phyloP scores from a whole-genome alignment of 2,329 filamentous ascomycete species.

The Delphinella strobiligena region DNA sequence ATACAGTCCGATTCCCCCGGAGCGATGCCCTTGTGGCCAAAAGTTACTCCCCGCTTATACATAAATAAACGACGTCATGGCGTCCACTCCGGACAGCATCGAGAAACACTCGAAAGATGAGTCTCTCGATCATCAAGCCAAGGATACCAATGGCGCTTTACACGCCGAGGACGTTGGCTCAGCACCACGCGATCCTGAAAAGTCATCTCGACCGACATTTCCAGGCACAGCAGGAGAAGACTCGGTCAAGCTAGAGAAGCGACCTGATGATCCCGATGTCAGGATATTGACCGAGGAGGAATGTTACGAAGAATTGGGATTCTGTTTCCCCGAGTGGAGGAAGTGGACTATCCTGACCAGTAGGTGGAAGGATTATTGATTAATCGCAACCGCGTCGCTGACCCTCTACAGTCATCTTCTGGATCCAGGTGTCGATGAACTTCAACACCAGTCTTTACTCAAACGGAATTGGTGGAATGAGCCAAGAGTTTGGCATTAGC shows the following conservation, averaged over 20 bases:
- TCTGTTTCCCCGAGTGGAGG: conserved; percentile 35
- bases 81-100: not conserved
- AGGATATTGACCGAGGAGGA: conserved; percentile 29
- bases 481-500: conserved; percentile 34
- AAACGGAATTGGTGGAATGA: conserved; percentile 37
- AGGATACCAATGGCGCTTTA: not conserved
- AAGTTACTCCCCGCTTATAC: not conserved
- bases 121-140: not conserved
- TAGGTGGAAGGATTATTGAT: not conserved
- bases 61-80: not conserved
- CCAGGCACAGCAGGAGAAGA: not conserved
- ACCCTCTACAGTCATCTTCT: conserved; percentile 30
- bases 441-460: conserved; percentile 46
- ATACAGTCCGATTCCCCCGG: not conserved
- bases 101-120: not conserved
- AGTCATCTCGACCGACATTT: not conserved
- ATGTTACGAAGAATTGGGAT: conserved; percentile 38
- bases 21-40: not conserved
- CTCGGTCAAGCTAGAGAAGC: not conserved
- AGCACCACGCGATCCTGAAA: not conserved
- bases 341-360: conserved; percentile 40
- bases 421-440: conserved; percentile 47
- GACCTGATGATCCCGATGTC: not conserved
- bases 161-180: not conserved
- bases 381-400: conserved; percentile 9